Evolutionary conservation across 2,329 filamentous ascomycete species (phyloP).

Genomic region (Fusarium illudens): DNA sequence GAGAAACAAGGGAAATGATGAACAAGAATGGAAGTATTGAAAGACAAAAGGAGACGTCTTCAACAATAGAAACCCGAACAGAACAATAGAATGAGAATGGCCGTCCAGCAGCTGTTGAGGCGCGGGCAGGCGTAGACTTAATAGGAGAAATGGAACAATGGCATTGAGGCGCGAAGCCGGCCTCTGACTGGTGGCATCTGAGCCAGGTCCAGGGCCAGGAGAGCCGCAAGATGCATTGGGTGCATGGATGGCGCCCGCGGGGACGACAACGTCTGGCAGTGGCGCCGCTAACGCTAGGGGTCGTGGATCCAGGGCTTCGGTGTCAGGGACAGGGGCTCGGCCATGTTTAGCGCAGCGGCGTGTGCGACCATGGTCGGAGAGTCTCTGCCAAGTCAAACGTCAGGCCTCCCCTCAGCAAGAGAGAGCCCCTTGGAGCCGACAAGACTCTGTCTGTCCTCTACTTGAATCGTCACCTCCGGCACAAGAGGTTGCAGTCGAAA

Average conservation of each 20-base stretch:
- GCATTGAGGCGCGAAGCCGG: slow-evolving; percentile 14
- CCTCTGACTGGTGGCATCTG: slow-evolving; percentile 36
- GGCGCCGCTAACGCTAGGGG: slow-evolving; percentile 29
- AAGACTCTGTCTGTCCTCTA: slow-evolving; percentile 13
- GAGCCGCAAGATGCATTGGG: slow-evolving; percentile 42
- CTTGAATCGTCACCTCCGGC: slow-evolving; percentile 7
- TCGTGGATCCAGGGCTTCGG: slow-evolving; percentile 31
- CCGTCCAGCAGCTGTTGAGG: slow-evolving; percentile 34
- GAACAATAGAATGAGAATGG: slow-evolving; percentile 40
- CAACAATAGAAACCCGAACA: slow-evolving; percentile 37
- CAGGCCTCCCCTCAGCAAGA: slow-evolving; percentile 17
- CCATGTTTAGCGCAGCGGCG: slow-evolving; percentile 34
- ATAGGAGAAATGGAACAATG: slow-evolving; percentile 41
- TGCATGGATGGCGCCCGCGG: slow-evolving; percentile 22
- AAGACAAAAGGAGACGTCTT: slow-evolving; percentile 40
- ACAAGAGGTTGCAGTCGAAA: neutral
- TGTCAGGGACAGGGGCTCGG: slow-evolving; percentile 30
- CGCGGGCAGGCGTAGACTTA: slow-evolving; percentile 36
- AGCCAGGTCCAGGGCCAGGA: slow-evolving; percentile 38
- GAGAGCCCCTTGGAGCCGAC: slow-evolving; percentile 29
- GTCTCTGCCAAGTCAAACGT: slow-evolving; percentile 41
- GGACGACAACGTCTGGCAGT: slow-evolving; percentile 27
- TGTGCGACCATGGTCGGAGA: slow-evolving; percentile 32
- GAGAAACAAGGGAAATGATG: slow-evolving; percentile 30
- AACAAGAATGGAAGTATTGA: slow-evolving; percentile 35